Percentiles rank a stretch among this genome's conserved stretches.
Conservation (phyloP, 352 stramenopile genomes). For the Labyrinthula sp. region DNA sequence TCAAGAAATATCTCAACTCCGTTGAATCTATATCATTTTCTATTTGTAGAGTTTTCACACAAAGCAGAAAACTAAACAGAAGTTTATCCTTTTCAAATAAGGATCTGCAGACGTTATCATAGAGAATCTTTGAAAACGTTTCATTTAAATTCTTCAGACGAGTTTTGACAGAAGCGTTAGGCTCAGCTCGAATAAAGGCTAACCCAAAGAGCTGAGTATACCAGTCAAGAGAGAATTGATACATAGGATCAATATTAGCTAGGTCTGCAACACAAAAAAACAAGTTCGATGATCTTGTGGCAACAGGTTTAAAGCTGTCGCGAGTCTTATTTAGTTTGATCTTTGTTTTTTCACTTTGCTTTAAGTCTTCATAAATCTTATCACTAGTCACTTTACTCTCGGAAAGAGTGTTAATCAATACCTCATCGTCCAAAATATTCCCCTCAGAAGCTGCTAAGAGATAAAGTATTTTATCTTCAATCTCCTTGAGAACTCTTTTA, state of each 20-base stretch:
- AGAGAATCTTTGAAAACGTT: slow-evolving; percentile 73
- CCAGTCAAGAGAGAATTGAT: slow-evolving; percentile 82
- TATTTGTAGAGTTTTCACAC: slow-evolving; percentile 64
- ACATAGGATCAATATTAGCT: slow-evolving; percentile 76
- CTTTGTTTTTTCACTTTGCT: slow-evolving; percentile 65
- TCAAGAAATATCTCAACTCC: slow-evolving; percentile 64
- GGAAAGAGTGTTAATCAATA: slow-evolving; percentile 71
- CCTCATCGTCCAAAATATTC: slow-evolving; percentile 82
- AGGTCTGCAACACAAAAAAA: slow-evolving; percentile 83
- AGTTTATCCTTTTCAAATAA: slow-evolving; percentile 88
- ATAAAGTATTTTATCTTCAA: slow-evolving; percentile 82
- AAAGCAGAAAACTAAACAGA: slow-evolving; percentile 74
- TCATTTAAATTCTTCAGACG: slow-evolving; percentile 66
- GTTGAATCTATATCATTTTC: slow-evolving; percentile 38
- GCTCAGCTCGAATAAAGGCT: slow-evolving; percentile 59
- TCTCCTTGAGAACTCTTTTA: slow-evolving; percentile 77
- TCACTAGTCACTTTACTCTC: slow-evolving; percentile 70
- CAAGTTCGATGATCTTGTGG: slow-evolving; percentile 60
- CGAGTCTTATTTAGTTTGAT: slow-evolving; percentile 70
- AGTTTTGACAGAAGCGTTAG: slow-evolving; percentile 45
- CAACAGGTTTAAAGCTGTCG: slow-evolving; percentile 65
- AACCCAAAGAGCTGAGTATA: slow-evolving; percentile 80
- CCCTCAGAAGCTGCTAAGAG: slow-evolving; percentile 68
- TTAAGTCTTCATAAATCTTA: slow-evolving; percentile 76
- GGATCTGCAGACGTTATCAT: slow-evolving; percentile 75